phyloP scores from a whole-genome alignment of 192 early-diverging fungal genomes.

The Entophlyctis luteolus region DNA sequence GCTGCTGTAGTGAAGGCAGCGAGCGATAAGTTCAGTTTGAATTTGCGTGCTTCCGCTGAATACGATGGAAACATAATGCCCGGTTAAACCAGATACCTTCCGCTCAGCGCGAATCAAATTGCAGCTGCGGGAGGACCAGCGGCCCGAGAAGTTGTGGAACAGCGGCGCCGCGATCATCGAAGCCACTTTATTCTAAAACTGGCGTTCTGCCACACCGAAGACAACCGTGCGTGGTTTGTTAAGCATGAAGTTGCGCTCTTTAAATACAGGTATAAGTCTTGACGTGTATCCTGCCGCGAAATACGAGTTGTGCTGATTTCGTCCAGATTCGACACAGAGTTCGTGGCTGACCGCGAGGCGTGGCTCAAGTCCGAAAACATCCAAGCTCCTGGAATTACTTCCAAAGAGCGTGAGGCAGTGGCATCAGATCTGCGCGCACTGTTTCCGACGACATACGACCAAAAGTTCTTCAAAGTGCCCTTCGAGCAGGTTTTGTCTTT shows the following conservation, averaged over 20 bases:
- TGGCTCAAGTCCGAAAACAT: conserved; percentile 45
- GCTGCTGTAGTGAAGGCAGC: conserved; percentile 10
- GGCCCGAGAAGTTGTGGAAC: not conserved
- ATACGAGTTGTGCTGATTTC: no score
- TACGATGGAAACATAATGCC: conserved; percentile 1
- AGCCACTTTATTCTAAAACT: conserved; percentile 49
- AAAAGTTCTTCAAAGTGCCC: conserved; percentile 40
- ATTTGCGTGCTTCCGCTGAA: conserved; percentile 1
- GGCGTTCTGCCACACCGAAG: conserved; percentile 46
- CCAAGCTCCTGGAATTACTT: conserved; percentile 9
- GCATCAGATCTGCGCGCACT: conserved; percentile 1
- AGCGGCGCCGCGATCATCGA: conserved; percentile 45
- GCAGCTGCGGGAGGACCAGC: not conserved
- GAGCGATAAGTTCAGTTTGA: conserved; percentile 14
- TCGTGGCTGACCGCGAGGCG: conserved; percentile 49
- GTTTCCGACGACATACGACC: not conserved
- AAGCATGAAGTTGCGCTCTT: conserved; percentile 46
- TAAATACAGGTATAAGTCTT: conserved; percentile 37
- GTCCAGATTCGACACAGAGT: conserved; percentile 37
- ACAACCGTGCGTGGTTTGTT: conserved; percentile 42
- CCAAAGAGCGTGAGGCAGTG: conserved; percentile 15
- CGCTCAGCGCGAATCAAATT: conserved; percentile 22
- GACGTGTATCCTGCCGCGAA: no score
- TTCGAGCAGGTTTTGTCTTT: conserved; percentile 43
- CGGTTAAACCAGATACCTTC: conserved; percentile 18